Base-by-base conservation (phyloP, 148 eudicot species). In the Cornus suecica region DNA sequence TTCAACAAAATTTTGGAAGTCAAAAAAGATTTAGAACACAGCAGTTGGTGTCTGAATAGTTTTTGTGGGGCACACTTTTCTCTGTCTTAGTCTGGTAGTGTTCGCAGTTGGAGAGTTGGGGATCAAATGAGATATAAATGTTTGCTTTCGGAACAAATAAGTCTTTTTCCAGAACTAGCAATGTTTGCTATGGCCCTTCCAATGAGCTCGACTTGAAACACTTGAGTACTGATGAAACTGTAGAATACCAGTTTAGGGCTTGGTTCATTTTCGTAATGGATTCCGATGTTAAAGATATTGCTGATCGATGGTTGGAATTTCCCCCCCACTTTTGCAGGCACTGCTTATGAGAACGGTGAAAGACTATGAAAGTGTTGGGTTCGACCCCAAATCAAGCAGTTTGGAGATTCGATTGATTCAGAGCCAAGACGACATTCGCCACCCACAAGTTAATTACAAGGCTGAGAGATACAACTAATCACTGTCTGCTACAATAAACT, bases 351-450 rank as follows among this genome's bases (percentile, higher is more conserved):
- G 90, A 83, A 94, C 98, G 30, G 58, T 90, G 27, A 73, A 77
- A 10, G 98, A 92, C 83, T 94, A 94, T 77, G 76, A 75, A 71
- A 72, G 24, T 34, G 93, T 85, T 63, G 97, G 98, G 65, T 89
- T 86, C 73, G 91, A 94, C 76, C 88, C 89, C 69, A 83, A 84
- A 68, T 85, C 94, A 14, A 94, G 95, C 87, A 94, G 98, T 83
- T 88, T 94, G 78, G 98, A 94, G 82, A 90, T 94, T 76, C 91
- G 98, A 72, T 79, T 94, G 80, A 86, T 90, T 68, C 98, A 94
- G 76, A 92, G 94, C 84, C 97, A 85, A 74, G 98, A 89, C 34
- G 95, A 86, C 67, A 90, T 94, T 71, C 88, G 94, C 78, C 83
- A 89, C 75, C 95, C 98, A 18, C 80, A 92, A 76, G 83, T 94